Evolutionary conservation across 2,329 filamentous ascomycete species (phyloP).

Genomic region (Colletotrichum siamense): DNA sequence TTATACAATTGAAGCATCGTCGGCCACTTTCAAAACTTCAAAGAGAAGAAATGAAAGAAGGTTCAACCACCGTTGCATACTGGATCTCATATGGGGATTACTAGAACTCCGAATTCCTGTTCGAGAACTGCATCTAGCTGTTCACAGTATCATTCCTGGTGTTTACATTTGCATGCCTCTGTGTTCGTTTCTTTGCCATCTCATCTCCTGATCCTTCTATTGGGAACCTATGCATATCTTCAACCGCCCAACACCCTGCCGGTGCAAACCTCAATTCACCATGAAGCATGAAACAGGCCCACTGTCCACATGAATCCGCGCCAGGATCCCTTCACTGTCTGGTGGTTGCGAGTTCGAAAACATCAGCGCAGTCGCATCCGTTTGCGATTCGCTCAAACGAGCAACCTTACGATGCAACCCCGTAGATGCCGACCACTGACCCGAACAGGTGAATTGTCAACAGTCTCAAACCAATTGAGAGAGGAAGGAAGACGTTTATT

Average conservation of each 20-base stretch:
- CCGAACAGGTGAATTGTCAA: neutral
- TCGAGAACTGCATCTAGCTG: neutral
- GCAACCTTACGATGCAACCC: neutral
- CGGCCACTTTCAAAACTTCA: neutral
- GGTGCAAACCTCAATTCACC: neutral
- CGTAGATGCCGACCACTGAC: neutral
- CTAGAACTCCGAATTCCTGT: neutral
- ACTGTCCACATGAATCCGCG: constrained; percentile 14
- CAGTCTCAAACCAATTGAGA: neutral
- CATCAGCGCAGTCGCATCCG: neutral
- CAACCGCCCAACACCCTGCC: neutral
- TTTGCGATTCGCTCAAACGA: neutral
- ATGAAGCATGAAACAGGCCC: constrained; percentile 28
- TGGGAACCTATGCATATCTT: neutral
- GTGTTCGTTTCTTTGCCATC: neutral
- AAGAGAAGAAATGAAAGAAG: no score
- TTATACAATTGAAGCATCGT: neutral
- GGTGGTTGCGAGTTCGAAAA: constrained; percentile 15
- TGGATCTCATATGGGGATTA: neutral
- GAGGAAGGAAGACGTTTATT: neutral
- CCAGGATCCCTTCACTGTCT: constrained; percentile 29
- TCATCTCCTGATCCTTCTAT: neutral
- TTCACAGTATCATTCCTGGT: neutral
- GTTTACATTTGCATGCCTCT: neutral
- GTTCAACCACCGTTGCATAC: neutral